Base-by-base conservation (phyloP, 2,329 filamentous ascomycete genomes). In the Colletotrichum echinochloae region DNA sequence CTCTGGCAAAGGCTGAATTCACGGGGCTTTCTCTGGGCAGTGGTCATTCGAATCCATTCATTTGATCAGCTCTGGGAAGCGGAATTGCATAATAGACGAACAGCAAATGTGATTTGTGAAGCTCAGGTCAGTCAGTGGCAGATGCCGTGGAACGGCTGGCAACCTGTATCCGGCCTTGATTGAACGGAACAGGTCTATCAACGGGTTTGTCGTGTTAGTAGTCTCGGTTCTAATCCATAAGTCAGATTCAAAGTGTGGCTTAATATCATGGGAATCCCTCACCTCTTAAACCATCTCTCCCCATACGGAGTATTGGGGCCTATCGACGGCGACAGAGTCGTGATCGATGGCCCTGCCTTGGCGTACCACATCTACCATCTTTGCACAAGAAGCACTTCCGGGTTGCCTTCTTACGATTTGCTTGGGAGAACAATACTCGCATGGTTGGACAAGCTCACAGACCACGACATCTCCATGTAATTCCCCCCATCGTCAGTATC, bases 271-370 rank as follows among this genome's bases (percentile, higher is more conserved):
- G 90, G 90, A 0, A 89, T 92, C 55, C 86, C 84, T 49, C 84
- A 86, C 72, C 81, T 92, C 6, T 84, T 84, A 55, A 79, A 82
- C 18, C 84, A 85, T 60, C 78, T 92, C 52, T 81, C 85, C 70
- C 86, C 85, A 0, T 90, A 87, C 77, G 85, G 86, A 1, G 78
- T 81, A 35, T 75, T 79, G 23, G 78, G 78, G 9, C 74, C 77
- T 14, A 79, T 92, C 2, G 74, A 78, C 48, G 78, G 80, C 33
- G 77, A 83, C 48, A 75, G 75, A 7, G 80, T 87, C 26, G 85
- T 89, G 54, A 89, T 97, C 66, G 94, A 97, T 77, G 94, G 94
- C 0, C 94, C 94, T 5, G 91, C 90, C 2, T 82, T 97, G 33
- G 92, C 94, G 1, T 92, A 95, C 78, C 88, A 93, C 78, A 83